Evolutionary conservation across 108 stramenopile genomes (phyloP).

Genomic region (Skeletonema grethae): DNA sequence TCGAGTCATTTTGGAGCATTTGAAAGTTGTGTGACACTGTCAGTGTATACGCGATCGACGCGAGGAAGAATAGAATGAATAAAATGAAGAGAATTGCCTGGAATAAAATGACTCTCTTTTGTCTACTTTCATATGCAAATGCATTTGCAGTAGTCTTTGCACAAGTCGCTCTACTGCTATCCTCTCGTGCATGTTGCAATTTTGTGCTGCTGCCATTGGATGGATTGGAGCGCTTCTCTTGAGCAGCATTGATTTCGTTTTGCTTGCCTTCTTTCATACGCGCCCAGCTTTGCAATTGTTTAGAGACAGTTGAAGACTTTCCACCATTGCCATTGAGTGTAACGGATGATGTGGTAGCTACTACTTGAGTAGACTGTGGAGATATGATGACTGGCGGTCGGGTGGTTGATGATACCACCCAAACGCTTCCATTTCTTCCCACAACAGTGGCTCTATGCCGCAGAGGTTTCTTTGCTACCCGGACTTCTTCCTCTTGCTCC

Average conservation of each 20-base stretch:
- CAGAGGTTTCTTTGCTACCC: neutral
- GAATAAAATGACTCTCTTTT: neutral
- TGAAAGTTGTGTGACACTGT: neutral
- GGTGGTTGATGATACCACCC: neutral
- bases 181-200: neutral
- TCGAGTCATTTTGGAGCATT: neutral
- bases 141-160: neutral
- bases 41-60: neutral
- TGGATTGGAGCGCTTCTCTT: neutral
- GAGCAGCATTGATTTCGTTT: neutral
- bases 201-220: neutral
- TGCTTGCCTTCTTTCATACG: neutral
- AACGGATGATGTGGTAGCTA: neutral
- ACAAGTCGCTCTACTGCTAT: neutral
- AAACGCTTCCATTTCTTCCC: neutral
- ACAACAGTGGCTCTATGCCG: neutral
- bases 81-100: neutral
- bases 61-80: neutral
- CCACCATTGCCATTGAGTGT: too few relatives aligned
- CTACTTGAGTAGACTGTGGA: neutral
- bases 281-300: neutral
- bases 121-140: neutral
- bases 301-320: neutral
- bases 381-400: neutral
- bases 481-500: neutral